Percentiles rank a stretch among this genome's conserved stretches.
Conservation (phyloP, 495 filamentous ascomycete genomes). For the Cetradonia linearis region DNA sequence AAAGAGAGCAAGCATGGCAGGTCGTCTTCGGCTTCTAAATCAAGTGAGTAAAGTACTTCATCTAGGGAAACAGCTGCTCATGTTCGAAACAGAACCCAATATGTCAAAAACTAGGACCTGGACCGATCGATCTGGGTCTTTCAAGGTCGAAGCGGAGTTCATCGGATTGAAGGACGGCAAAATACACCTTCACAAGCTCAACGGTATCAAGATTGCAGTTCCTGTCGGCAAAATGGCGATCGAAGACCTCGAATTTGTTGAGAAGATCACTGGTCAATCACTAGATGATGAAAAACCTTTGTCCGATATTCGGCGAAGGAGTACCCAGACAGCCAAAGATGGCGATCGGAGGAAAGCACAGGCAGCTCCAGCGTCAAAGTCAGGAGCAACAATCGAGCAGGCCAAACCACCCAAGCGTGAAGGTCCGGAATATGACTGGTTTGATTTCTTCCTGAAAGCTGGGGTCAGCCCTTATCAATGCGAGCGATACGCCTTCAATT, state of each 20-base stretch:
- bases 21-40: constrained; percentile 43
- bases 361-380: constrained; percentile 28
- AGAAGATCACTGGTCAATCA: constrained; percentile 72
- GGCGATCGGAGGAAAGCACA: constrained; percentile 26
- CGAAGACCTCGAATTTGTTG: constrained; percentile 90
- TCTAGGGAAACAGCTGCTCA: constrained; percentile 19
- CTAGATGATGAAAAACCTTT: constrained; percentile 95
- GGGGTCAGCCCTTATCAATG: constrained; percentile 86
- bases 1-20: constrained; percentile 51
- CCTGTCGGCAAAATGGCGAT: constrained; percentile 90
- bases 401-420: constrained; percentile 31
- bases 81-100: constrained; percentile 59
- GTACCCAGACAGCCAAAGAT: constrained; percentile 20
- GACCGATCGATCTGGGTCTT: constrained; percentile 90
- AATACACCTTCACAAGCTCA: constrained; percentile 94
- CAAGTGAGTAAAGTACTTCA: constrained; percentile 53
- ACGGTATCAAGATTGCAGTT: constrained; percentile 96
- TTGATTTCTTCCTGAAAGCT: constrained; percentile 90
- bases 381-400: constrained; percentile 46
- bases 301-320: constrained; percentile 56
- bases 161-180: constrained; percentile 89
- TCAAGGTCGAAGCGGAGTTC: constrained; percentile 96
- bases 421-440: constrained; percentile 87
- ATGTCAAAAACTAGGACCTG: constrained; percentile 74
- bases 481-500: constrained; percentile 84